Conservation (phyloP, 805 yeast species). For the Debaryomyces maramus region DNA sequence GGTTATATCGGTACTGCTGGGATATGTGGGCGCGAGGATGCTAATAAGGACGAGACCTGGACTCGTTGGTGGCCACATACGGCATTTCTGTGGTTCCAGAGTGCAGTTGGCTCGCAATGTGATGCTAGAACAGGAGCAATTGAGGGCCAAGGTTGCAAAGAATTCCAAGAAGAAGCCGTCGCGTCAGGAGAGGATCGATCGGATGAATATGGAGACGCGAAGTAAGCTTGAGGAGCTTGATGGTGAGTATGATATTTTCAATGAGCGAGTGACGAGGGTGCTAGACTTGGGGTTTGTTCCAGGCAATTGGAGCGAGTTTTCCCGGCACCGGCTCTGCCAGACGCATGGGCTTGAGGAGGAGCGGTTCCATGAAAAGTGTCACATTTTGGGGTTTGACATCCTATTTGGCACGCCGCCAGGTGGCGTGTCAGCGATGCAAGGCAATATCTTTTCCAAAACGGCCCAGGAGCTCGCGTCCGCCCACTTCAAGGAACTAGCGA, state of each 20-base stretch:
- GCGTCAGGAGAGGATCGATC: constrained; percentile 26
- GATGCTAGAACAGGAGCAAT: not conserved
- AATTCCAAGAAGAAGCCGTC: constrained; percentile 12
- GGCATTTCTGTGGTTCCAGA: not conserved
- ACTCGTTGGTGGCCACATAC: too few species aligned
- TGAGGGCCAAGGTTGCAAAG: not conserved
- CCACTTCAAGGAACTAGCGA: constrained; percentile 30
- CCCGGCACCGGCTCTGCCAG: constrained; percentile 26
- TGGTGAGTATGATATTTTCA: constrained; percentile 26
- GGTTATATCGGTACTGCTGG: too few species aligned
- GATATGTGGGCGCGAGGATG: too few species aligned
- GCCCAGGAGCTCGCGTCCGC: constrained; percentile 23
- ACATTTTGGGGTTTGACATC: constrained; percentile 50
- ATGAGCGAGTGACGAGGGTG: constrained; percentile 26
- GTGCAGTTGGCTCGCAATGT: not conserved
- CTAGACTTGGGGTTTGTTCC: constrained; percentile 44
- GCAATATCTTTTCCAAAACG: constrained; percentile 69
- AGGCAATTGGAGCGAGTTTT: constrained; percentile 40
- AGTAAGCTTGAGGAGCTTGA: constrained; percentile 30
- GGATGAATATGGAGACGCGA: constrained; percentile 22
- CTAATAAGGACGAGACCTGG: too few species aligned
- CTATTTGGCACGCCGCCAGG: constrained; percentile 75
- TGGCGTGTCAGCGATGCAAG: constrained; percentile 82
- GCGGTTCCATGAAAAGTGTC: constrained; percentile 30
- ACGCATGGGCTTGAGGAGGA: constrained; percentile 28